A percentile compares a stretch with the other conserved stretches of the same genome.
These are phyloP conservation scores for Simplicillium aogashimaense DNA, from an alignment of 2,329 filamentous ascomycete genomes.

Conservation along the genomic window DNA sequence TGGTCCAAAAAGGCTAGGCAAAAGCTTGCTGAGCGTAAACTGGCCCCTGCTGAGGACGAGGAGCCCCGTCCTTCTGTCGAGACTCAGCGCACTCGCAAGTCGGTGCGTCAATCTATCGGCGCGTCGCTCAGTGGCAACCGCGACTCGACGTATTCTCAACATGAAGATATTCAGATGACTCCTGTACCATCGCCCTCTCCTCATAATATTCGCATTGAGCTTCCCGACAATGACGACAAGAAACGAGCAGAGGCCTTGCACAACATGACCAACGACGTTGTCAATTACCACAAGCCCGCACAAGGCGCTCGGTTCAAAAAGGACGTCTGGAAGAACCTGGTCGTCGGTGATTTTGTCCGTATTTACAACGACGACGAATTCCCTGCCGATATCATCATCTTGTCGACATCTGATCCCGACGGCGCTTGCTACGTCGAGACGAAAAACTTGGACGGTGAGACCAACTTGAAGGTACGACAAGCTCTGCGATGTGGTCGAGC, in stretches of 20 bases:
- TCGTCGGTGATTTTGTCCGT: slow-evolving; percentile 92
- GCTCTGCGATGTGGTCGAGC: slow-evolving; percentile 76
- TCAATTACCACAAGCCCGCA: slow-evolving; percentile 59
- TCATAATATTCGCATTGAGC: slow-evolving; percentile 22
- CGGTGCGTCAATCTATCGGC: slow-evolving; percentile 28
- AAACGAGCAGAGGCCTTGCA: slow-evolving; percentile 26
- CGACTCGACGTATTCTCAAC: slow-evolving; percentile 42
- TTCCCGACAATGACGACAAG: slow-evolving; percentile 25
- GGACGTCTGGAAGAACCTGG: slow-evolving; percentile 89
- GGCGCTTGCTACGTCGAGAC: slow-evolving; percentile 97
- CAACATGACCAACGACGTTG: slow-evolving; percentile 46
- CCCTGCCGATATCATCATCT: slow-evolving; percentile 83
- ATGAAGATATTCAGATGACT: slow-evolving; percentile 86
- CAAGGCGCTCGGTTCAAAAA: slow-evolving; percentile 79
- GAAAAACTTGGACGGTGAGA: slow-evolving; percentile 96
- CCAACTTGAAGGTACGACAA: slow-evolving; percentile 90
- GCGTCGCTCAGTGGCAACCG: slow-evolving; percentile 40
- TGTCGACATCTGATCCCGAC: slow-evolving; percentile 88
- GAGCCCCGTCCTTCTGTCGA: slow-evolving; percentile 51
- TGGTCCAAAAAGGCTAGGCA: slow-evolving; percentile 42
- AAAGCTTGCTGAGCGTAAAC: slow-evolving; percentile 38
- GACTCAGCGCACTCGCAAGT: slow-evolving; percentile 22
- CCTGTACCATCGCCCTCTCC: slow-evolving; percentile 73
- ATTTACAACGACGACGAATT: slow-evolving; percentile 95
- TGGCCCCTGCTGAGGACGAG: slow-evolving; percentile 24